Evolutionary conservation across 2,329 filamentous ascomycete species (phyloP).

Genomic region (Fusarium globosum): DNA sequence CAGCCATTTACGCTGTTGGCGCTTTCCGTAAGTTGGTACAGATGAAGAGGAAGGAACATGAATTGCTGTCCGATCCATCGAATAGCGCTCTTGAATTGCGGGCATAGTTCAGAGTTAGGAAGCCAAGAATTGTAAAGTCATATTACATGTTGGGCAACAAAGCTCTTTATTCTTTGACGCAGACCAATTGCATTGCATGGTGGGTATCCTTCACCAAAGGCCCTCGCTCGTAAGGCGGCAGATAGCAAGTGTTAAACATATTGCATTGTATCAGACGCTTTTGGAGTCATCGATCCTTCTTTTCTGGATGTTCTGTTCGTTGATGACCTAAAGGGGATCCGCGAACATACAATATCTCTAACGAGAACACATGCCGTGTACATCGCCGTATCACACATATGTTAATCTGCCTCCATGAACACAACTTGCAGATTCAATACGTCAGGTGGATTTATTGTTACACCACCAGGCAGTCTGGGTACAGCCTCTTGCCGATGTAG

Average conservation of each 20-base stretch:
- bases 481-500: background rate
- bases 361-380: background rate
- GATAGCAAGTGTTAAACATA: rapidly evolving
- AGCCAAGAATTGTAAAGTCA: background rate
- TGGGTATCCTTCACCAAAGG: background rate
- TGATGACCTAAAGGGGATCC: background rate
- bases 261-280: background rate
- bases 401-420: background rate
- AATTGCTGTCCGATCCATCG: background rate
- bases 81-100: background rate
- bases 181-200: rapidly evolving
- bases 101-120: background rate
- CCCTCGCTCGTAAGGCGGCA: rapidly evolving
- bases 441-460: background rate
- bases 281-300: rapidly evolving
- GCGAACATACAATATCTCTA: background rate
- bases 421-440: background rate
- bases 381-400: background rate
- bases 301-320: background rate
- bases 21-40: background rate
- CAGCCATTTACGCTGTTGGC: background rate
- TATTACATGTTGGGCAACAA: background rate
- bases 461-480: background rate
- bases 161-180: background rate
- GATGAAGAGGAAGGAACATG: background rate